A percentile compares a stretch with the other conserved stretches of the same genome.
These are phyloP conservation scores for Zizania palustris DNA, from an alignment of 202 grass and related monocot genomes.

Conservation along the genomic window DNA sequence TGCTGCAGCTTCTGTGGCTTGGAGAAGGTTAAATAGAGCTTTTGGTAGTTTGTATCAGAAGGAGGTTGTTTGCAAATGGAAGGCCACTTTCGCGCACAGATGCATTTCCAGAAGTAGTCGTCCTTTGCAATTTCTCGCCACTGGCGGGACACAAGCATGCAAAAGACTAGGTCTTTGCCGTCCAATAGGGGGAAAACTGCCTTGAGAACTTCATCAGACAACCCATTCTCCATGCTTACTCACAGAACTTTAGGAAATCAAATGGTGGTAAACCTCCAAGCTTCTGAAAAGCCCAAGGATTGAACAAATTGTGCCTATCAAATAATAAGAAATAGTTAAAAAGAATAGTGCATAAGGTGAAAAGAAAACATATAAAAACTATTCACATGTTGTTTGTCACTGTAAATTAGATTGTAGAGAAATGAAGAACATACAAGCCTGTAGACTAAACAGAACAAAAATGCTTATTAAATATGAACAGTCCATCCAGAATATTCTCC, in stretches of 20 bases:
- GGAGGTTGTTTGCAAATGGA: conserved; percentile 70
- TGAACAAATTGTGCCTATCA: conserved; percentile 24
- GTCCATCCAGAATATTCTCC: neutral
- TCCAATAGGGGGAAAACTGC: conserved; percentile 76
- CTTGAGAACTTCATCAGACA: conserved; percentile 71
- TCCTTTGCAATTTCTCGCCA: conserved; percentile 73
- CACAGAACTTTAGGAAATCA: conserved; percentile 32
- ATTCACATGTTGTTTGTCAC: neutral
- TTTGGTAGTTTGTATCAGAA: conserved; percentile 56
- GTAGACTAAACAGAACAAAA: neutral
- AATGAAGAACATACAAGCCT: neutral
- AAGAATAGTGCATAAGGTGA: neutral
- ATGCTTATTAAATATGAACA: neutral
- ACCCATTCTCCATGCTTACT: conserved; percentile 64
- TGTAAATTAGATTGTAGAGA: conserved; percentile 20
- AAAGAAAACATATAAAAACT: neutral
- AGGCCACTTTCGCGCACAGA: conserved; percentile 78
- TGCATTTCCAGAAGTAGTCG: conserved; percentile 94
- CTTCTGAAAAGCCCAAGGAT: conserved; percentile 33
- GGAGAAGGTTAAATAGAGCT: conserved; percentile 74
- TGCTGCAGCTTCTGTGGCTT: conserved; percentile 41
- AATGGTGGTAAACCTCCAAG: conserved; percentile 26
- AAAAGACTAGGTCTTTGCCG: conserved; percentile 72
- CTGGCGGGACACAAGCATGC: conserved; percentile 83
- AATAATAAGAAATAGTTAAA: conserved; percentile 22